Base-by-base conservation (phyloP, 768 basidiomycete species). In the Trametes cingulata region DNA sequence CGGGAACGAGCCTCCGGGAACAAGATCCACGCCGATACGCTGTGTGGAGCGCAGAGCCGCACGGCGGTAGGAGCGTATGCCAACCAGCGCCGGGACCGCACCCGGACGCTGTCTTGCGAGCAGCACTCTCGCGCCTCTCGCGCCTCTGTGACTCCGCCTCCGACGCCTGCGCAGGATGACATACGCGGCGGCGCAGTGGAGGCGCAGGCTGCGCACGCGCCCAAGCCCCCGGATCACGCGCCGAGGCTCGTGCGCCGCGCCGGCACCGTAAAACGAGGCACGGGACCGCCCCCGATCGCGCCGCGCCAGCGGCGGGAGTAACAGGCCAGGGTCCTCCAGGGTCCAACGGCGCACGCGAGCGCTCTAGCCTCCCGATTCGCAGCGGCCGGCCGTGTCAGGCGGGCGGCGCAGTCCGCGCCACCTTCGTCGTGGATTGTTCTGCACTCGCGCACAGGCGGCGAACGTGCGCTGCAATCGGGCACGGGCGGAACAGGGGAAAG, bases 271-370 rank as follows among this genome's bases (percentile, higher is more conserved):
- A 24, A 50, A 35, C 56, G 56, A 57, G 56, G 56, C 56, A 57
- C 56, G 56, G 48, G 56, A 35, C 56, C 39, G 56, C 24, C 56
- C 29, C 39, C 56, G 56, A 57, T 57, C 56, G 56, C 47, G 56
- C 47, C 46, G 56, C 40, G 56, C 56, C 25, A 5, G 46, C 36
- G 35, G 13, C 25, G 37, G 46, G 35, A 14, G 50, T 40, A 35
- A 36, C 48, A 50, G 12, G 7, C 8, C 6, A 27, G 24, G 45
- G 22, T 25, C 22, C 22, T 27, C 45, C 22, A 47, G 27, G 48
- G 48, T n/a, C 48, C 29, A 19, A 19, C 9, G 19, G 33, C 25
- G 29, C 48, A 17, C 48, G 27, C 48, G 48, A 25, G 33, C 48
- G 29, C 48, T 19, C 33, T 49, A 49, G 48, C 29, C 48, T 35